Conservation (phyloP, 2,329 filamentous ascomycete genomes). For the Hymenotorrendiella dingleyae region DNA sequence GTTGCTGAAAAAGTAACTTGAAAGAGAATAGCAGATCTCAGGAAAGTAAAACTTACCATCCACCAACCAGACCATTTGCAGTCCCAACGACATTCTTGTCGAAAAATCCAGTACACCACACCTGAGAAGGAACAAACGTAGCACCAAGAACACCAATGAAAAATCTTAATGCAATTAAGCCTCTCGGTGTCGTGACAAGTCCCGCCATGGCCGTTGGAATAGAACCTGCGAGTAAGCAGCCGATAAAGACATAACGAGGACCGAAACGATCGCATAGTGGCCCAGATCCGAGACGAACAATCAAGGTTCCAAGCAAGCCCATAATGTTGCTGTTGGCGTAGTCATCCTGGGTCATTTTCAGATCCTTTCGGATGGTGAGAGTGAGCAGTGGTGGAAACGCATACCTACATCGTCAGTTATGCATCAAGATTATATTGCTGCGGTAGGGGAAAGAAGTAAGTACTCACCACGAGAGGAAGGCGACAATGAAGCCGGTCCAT, state of each 20-base stretch:
- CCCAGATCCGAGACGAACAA: constrained; percentile 70
- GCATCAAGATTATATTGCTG: too few relatives aligned
- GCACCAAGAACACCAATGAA: constrained; percentile 74
- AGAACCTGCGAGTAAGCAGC: constrained; percentile 63
- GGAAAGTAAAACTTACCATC: too few relatives aligned
- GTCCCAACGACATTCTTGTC: constrained; percentile 86
- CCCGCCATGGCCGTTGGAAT: constrained; percentile 77
- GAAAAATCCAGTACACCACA: constrained; percentile 86
- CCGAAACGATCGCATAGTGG: constrained; percentile 80
- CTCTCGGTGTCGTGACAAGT: constrained; percentile 58
- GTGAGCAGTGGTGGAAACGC: constrained; percentile 72
- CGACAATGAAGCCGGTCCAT: constrained; percentile 76
- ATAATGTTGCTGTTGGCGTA: constrained; percentile 86
- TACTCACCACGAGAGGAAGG: constrained; percentile 81
- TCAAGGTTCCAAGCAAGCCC: constrained; percentile 62
- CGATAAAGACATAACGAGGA: constrained; percentile 70
- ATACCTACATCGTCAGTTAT: too few relatives aligned
- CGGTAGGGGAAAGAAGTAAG: too few relatives aligned
- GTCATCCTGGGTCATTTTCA: constrained; percentile 61
- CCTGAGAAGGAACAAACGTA: constrained; percentile 76
- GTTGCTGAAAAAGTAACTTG: too few relatives aligned
- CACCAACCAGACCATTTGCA: constrained; percentile 78
- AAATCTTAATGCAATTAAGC: constrained; percentile 66
- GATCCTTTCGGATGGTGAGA: constrained; percentile 66
- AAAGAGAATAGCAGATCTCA: too few relatives aligned